A percentile compares a stretch with the other conserved stretches of the same genome.
These are phyloP conservation scores for Colletotrichum sp. DNA, from an alignment of 2,329 filamentous ascomycete genomes.

Conservation along the genomic window DNA sequence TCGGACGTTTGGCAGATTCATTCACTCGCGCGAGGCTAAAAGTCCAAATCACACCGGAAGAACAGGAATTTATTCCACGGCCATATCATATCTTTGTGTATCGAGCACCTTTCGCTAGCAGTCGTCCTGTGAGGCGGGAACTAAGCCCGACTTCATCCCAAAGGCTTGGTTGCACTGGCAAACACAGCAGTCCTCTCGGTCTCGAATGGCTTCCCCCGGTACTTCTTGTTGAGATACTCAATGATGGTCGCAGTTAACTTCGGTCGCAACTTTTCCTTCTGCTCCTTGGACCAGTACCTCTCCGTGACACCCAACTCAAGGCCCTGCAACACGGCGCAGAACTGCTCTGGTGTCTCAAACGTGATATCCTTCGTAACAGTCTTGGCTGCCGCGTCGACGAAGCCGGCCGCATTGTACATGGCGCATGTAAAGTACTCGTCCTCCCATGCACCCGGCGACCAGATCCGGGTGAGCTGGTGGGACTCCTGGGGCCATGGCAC, in stretches of 20 bases:
- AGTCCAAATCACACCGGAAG: background rate
- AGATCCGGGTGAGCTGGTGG: background rate
- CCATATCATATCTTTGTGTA: background rate
- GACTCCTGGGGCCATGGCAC: conserved; percentile 3
- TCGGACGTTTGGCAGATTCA: background rate
- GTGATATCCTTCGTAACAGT: background rate
- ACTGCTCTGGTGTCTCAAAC: background rate
- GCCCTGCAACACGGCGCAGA: background rate
- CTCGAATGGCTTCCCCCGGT: background rate
- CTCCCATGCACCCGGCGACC: background rate
- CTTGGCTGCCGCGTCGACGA: background rate
- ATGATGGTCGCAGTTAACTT: background rate
- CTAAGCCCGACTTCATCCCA: background rate
- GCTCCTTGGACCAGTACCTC: background rate
- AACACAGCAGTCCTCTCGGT: background rate
- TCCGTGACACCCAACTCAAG: background rate
- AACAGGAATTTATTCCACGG: background rate
- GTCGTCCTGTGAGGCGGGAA: background rate
- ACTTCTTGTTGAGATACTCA: background rate
- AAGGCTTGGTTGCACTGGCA: background rate
- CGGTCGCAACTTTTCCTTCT: background rate
- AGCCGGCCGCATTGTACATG: background rate
- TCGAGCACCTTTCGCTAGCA: background rate
- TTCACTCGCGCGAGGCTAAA: background rate
- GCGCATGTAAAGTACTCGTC: background rate